Conservation (phyloP, 371 early-diverging fungal species). For the Mortierella sp. region DNA sequence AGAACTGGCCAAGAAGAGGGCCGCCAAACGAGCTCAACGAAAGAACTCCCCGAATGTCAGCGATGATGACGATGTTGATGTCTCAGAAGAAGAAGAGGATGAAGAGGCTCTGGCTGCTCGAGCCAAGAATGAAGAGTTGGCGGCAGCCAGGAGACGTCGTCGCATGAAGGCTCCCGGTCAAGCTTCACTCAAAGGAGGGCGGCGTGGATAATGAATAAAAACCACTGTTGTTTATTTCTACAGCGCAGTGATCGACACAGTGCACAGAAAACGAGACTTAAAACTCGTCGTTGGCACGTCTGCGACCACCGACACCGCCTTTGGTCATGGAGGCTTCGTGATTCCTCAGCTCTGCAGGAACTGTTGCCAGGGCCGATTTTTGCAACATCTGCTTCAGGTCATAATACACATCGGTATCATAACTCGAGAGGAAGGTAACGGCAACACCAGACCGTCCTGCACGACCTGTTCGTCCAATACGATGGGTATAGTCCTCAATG, state of each 20-base stretch:
- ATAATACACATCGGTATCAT: conserved; percentile 89
- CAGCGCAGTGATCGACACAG: too few relatives aligned
- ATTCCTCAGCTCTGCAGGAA: conserved; percentile 87
- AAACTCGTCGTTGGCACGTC: conserved; percentile 39
- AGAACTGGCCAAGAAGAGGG: conserved; percentile 45
- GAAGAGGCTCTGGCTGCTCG: conserved; percentile 32
- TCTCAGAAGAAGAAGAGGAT: conserved; percentile 18
- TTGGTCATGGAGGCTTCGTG: conserved; percentile 89
- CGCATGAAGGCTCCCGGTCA: conserved; percentile 54
- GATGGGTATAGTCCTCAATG: conserved; percentile 97
- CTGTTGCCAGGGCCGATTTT: conserved; percentile 81
- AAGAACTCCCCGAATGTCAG: conserved; percentile 39
- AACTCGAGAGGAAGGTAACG: conserved; percentile 83
- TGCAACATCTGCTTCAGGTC: conserved; percentile 90
- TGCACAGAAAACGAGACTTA: conserved; percentile 5
- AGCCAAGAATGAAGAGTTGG: conserved; percentile 46
- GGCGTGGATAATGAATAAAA: conserved; percentile 35
- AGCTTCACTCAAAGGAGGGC: conserved; percentile 50
- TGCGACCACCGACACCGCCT: conserved; percentile 42
- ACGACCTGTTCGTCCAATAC: conserved; percentile 98
- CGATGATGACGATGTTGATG: conserved; percentile 24
- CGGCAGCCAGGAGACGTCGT: conserved; percentile 52
- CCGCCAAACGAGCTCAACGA: conserved; percentile 44
- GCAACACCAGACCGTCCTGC: conserved; percentile 96
- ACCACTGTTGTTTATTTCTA: too few relatives aligned